These are phyloP conservation scores for Austroboletus niveus DNA, from an alignment of 1,284 basidiomycete genomes.

Conservation along the genomic window DNA sequence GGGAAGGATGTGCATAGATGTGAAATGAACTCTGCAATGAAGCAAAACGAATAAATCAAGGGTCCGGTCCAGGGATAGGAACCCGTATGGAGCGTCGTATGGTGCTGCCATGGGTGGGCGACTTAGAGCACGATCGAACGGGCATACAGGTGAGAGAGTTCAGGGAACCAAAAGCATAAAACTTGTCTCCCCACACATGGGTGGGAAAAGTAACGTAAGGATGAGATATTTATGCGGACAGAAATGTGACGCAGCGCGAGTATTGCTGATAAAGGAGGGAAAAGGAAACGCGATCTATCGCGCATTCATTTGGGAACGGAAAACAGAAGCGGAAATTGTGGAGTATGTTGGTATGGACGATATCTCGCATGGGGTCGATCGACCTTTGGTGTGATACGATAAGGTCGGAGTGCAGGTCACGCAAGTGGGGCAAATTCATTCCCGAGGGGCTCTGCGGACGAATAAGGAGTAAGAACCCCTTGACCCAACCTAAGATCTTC, in stretches of 20 bases:
- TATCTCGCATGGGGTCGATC: slow-evolving; percentile 9
- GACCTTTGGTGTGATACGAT: slow-evolving; percentile 15
- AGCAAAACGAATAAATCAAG: background rate
- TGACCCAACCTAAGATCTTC: slow-evolving; percentile 1
- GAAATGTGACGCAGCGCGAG: background rate
- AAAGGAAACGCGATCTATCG: slow-evolving; percentile 7
- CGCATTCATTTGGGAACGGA: background rate
- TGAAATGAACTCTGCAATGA: background rate
- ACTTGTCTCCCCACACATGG: slow-evolving; percentile 11
- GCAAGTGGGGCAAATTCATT: slow-evolving; percentile 14
- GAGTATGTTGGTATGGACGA: background rate
- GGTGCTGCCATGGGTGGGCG: background rate
- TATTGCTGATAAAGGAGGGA: slow-evolving; percentile 7
- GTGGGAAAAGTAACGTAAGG: slow-evolving; percentile 24
- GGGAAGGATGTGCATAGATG: background rate
- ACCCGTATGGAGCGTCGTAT: background rate
- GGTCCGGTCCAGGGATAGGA: background rate
- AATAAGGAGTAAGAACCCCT: background rate
- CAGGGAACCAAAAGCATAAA: slow-evolving; percentile 6
- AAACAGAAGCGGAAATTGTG: slow-evolving; percentile 18
- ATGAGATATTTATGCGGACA: background rate
- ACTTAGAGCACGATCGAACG: background rate
- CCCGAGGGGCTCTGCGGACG: slow-evolving; percentile 9
- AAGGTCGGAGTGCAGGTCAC: slow-evolving; percentile 13
- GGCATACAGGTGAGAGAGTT: slow-evolving; percentile 2